Percentiles rank a stretch among this genome's conserved stretches.
Conservation (phyloP, 352 stramenopile genomes). For the Pythium rhizo-oryzae region DNA sequence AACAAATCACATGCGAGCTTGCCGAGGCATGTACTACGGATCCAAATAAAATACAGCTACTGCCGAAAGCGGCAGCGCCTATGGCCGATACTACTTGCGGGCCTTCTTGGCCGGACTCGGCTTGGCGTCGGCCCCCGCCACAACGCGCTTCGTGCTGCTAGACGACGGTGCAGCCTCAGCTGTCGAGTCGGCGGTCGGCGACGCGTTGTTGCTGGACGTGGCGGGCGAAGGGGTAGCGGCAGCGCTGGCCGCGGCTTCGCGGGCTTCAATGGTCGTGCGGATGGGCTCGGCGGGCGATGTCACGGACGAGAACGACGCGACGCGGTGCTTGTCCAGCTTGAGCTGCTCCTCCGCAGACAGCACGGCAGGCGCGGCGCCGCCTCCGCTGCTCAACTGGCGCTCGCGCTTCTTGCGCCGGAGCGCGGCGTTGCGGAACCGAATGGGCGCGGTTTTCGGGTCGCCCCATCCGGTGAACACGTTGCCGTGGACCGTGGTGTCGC, state of each 20-base stretch:
- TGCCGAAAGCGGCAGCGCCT: too few relatives aligned
- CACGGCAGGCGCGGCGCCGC: not conserved
- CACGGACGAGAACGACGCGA: slow-evolving; percentile 73
- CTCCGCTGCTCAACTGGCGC: slow-evolving; percentile 34
- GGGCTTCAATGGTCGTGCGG: not conserved
- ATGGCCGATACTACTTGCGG: slow-evolving; percentile 8
- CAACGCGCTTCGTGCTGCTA: not conserved
- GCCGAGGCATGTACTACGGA: too few relatives aligned
- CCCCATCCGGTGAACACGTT: slow-evolving; percentile 78
- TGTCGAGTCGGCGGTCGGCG: not conserved
- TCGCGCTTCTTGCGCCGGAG: slow-evolving; percentile 65
- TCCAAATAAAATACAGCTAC: too few relatives aligned
- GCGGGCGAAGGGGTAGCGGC: not conserved
- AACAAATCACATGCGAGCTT: too few relatives aligned
- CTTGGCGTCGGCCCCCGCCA: not conserved
- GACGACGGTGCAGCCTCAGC: not conserved
- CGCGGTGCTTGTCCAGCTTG: slow-evolving; percentile 62
- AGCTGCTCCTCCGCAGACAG: slow-evolving; percentile 55
- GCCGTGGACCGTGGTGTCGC: slow-evolving; percentile 67
- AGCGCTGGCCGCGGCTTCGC: slow-evolving; percentile 7
- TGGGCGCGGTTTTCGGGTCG: slow-evolving; percentile 57
- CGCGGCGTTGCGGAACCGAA: slow-evolving; percentile 70
- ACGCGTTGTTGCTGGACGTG: not conserved
- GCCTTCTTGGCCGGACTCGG: slow-evolving; percentile 19
- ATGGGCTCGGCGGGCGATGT: slow-evolving; percentile 65